Conservation (phyloP, 371 early-diverging fungal species). For the Zychaea mexicana region DNA sequence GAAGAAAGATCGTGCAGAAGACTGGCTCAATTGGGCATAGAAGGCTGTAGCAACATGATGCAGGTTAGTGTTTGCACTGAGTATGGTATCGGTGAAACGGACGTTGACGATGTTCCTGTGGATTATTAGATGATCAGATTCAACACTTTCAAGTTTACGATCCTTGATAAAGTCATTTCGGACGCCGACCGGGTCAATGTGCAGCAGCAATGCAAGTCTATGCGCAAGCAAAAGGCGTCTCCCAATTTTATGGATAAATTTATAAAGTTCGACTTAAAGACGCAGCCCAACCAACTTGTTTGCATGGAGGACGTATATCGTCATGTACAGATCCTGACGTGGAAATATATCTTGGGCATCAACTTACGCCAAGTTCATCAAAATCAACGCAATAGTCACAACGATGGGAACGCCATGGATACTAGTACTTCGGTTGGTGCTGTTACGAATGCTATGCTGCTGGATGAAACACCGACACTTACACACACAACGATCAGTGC, state of each 20-base stretch:
- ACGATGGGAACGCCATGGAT: not conserved
- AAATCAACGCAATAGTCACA: not conserved
- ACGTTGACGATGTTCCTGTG: too few species aligned
- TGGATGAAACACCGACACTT: not conserved
- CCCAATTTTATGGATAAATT: conserved; percentile 1
- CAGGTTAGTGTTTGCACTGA: not conserved
- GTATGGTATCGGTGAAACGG: not conserved
- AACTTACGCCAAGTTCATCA: not conserved
- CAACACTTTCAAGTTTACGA: not conserved
- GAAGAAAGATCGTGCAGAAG: not conserved
- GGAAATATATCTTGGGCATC: not conserved
- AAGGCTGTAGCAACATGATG: not conserved
- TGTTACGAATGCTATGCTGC: not conserved
- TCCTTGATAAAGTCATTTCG: not conserved
- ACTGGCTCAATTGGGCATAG: not conserved
- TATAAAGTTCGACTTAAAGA: not conserved
- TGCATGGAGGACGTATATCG: not conserved
- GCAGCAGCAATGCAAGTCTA: not conserved
- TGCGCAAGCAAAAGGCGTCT: not conserved
- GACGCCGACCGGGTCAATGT: not conserved
- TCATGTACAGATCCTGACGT: not conserved
- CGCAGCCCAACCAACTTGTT: not conserved
- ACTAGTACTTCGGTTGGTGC: too few species aligned
- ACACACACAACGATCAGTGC: not conserved
- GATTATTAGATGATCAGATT: not conserved